These are phyloP conservation scores for Syzygium oleosum DNA, from an alignment of 345 rosid species.

Conservation along the genomic window DNA sequence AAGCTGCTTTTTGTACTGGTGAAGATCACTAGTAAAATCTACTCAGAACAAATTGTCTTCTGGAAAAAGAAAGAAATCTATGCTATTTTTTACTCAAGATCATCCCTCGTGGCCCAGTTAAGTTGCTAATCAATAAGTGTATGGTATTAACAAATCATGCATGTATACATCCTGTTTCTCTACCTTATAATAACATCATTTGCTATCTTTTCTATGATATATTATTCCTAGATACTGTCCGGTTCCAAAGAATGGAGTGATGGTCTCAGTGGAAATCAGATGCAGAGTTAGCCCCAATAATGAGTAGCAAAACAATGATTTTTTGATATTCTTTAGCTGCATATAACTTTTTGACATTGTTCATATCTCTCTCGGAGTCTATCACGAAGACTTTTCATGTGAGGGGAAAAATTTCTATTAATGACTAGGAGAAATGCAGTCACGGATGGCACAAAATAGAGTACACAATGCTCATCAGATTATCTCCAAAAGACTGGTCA, in stretches of 20 bases:
- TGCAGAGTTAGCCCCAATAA: not conserved
- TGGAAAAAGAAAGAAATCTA: not conserved
- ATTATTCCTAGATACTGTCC: not conserved
- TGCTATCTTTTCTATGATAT: not conserved
- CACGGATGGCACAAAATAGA: not conserved
- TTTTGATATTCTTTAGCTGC: not conserved
- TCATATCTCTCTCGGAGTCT: not conserved
- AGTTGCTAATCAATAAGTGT: not conserved
- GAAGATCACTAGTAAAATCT: not conserved
- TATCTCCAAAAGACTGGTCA: not conserved
- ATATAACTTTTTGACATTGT: not conserved
- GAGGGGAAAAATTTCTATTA: not conserved
- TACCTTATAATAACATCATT: not conserved
- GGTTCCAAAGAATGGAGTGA: not conserved
- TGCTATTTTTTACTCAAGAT: not conserved
- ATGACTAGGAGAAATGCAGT: not conserved
- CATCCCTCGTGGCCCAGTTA: not conserved
- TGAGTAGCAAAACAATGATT: not conserved
- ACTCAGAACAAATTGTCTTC: not conserved
- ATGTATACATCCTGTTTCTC: not conserved
- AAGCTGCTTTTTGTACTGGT: not conserved
- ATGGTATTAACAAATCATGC: not conserved
- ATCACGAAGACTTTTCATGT: not conserved
- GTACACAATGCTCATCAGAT: not conserved
- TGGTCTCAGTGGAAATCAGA: not conserved